Evolutionary conservation across 2,329 filamentous ascomycete species (phyloP).

Genomic region (Pyrenophora teres): DNA sequence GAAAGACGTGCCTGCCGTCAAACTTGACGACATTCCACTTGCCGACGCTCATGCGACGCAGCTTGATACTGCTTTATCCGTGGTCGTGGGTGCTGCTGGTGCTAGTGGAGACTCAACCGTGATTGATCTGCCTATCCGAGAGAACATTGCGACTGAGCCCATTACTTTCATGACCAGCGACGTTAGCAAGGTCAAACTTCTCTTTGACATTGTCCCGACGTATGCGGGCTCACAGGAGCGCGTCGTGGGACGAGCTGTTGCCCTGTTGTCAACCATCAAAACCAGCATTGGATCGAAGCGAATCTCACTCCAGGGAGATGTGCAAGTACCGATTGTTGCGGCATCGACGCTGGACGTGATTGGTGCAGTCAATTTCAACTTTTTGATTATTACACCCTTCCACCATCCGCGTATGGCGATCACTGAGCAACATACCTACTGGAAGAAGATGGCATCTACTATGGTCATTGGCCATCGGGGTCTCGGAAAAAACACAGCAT

Average conservation of each 20-base stretch:
- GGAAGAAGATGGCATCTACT: constrained; percentile 87
- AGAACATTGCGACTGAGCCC: constrained; percentile 91
- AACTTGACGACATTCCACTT: constrained; percentile 84
- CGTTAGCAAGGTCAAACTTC: constrained; percentile 77
- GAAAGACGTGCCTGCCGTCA: constrained; percentile 79
- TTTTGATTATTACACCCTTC: constrained; percentile 92
- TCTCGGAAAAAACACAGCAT: constrained; percentile 85
- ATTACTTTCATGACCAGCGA: constrained; percentile 86
- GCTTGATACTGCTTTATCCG: constrained; percentile 88
- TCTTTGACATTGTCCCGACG: constrained; percentile 95
- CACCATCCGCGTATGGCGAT: constrained; percentile 92
- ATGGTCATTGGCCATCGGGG: constrained; percentile 76
- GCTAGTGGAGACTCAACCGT: constrained; percentile 85
- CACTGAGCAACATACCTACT: constrained; percentile 89
- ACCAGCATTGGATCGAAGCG: constrained; percentile 80
- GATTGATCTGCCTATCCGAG: constrained; percentile 90
- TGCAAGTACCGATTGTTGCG: constrained; percentile 88
- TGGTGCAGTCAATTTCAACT: constrained; percentile 95
- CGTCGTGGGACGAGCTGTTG: constrained; percentile 85
- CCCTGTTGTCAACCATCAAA: constrained; percentile 83
- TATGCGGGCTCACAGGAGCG: constrained; percentile 84
- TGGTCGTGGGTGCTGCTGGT: constrained; percentile 85
- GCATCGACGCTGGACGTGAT: constrained; percentile 85
- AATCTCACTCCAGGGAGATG: constrained; percentile 90
- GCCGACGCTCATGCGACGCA: constrained; percentile 89